phyloP scores from a whole-genome alignment of 1,139 yeast species.

The Kluyveromyces marxianus region DNA sequence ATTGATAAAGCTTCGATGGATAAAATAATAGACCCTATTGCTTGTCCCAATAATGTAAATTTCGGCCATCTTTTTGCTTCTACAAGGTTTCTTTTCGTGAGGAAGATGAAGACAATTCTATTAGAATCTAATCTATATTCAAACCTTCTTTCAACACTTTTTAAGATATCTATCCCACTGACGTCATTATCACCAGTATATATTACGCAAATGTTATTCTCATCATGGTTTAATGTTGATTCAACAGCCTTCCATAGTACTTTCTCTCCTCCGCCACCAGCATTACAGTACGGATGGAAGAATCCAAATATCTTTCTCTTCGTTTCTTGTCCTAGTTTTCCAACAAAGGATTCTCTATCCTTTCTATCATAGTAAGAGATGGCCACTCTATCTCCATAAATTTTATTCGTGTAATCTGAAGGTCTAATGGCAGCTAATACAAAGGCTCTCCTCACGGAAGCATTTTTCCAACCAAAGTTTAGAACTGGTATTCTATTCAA shows the following conservation, averaged over 20 bases:
- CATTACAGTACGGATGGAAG: conserved; percentile 92
- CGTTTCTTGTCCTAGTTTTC: conserved; percentile 34
- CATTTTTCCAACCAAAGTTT: conserved; percentile 27
- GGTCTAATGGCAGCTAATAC: conserved; percentile 45
- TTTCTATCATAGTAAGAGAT: conserved; percentile 16
- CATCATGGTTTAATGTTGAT: conserved; percentile 50
- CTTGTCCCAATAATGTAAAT: conserved; percentile 81
- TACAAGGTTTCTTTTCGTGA: conserved; percentile 55
- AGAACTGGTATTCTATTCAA: conserved; percentile 11
- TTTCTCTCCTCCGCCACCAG: conserved; percentile 98
- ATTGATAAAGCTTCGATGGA: conserved; percentile 63
- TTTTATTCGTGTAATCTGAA: conserved; percentile 18
- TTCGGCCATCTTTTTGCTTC: conserved; percentile 70
- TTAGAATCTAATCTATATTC: conserved; percentile 46
- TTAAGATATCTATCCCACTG: conserved; percentile 45
- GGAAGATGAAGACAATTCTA: conserved; percentile 65
- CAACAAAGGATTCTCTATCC: conserved; percentile 16
- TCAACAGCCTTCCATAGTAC: conserved; percentile 93
- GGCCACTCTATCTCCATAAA: conserved; percentile 9
- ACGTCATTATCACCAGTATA: conserved; percentile 66
- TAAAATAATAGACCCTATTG: conserved; percentile 65
- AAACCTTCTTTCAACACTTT: conserved; percentile 56
- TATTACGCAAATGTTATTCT: conserved; percentile 54
- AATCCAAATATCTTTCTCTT: conserved; percentile 59
- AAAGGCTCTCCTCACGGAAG: conserved; percentile 45